Percentiles rank a stretch among this genome's conserved stretches.
These are phyloP conservation scores for Chlorociboria aeruginascens DNA, from an alignment of 495 filamentous ascomycete genomes.

Conservation along the genomic window DNA sequence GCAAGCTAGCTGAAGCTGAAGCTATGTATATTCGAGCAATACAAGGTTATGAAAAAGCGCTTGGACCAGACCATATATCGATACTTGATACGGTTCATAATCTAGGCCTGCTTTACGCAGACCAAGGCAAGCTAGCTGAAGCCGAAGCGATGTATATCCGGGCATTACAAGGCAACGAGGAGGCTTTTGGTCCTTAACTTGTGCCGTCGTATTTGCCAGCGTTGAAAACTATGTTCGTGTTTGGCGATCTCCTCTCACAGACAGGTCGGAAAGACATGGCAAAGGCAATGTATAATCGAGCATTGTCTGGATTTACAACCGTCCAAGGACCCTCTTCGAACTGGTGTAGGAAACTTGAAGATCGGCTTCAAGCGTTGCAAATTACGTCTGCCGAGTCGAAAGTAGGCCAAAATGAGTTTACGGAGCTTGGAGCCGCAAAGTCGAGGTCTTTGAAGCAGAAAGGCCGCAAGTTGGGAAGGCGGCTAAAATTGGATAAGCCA, in stretches of 20 bases:
- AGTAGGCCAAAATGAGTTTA: background rate
- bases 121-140: background rate
- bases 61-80: background rate
- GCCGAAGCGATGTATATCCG: conserved; percentile 7
- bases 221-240: conserved; percentile 14
- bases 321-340: conserved; percentile 19
- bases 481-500: background rate
- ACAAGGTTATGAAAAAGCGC: conserved; percentile 8
- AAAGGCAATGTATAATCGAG: conserved; percentile 17
- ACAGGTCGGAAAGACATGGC: conserved; percentile 15
- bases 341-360: conserved; percentile 8
- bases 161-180: conserved; percentile 2
- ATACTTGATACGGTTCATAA: background rate
- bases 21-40: conserved; percentile 22
- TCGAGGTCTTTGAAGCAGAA: conserved; percentile 2
- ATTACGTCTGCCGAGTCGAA: background rate
- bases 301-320: conserved; percentile 18
- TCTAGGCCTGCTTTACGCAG: background rate
- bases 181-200: conserved; percentile 6
- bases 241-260: conserved; percentile 18
- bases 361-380: conserved; percentile 13
- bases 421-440: background rate
- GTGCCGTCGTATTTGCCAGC: conserved; percentile 17
- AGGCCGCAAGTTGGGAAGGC: background rate
- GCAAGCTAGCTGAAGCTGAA: conserved; percentile 3